phyloP scores from a whole-genome alignment of 1,284 basidiomycete genomes.

The Trichosporon sp. region DNA sequence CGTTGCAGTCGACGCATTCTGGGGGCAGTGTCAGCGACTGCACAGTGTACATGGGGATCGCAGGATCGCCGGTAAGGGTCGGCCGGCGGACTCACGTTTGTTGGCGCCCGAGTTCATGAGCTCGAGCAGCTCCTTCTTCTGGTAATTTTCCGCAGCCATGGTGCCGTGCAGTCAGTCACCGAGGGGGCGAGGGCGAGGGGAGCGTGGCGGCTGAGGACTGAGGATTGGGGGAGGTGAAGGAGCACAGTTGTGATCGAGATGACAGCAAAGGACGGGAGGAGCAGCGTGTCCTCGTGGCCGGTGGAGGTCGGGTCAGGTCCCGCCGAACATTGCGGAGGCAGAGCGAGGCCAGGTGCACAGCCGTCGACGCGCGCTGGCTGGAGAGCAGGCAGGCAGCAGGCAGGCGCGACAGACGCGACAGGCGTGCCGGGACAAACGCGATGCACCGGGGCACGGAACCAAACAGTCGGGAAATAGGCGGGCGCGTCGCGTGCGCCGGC shows the following conservation, averaged over 20 bases:
- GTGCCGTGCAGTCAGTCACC: background rate
- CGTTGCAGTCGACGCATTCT: conserved; percentile 72
- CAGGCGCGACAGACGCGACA: background rate
- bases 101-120: conserved; percentile 70
- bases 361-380: too few species aligned
- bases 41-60: background rate
- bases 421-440: too few species aligned
- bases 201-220: background rate
- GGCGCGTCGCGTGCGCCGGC: background rate
- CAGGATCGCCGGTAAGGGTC: background rate
- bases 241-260: background rate
- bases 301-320: background rate
- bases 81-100: conserved; percentile 51
- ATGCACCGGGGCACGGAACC: background rate
- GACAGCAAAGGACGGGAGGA: background rate
- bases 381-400: background rate
- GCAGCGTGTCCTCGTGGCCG: background rate
- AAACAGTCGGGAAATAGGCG: background rate
- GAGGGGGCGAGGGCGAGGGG: background rate
- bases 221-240: background rate
- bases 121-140: conserved; percentile 60
- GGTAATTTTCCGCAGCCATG: conserved; percentile 59
- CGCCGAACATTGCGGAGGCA: background rate
- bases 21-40: background rate
- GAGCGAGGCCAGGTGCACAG: too few species aligned